phyloP scores from a whole-genome alignment of 1,139 yeast species.

The Blastobotrys proliferans region DNA sequence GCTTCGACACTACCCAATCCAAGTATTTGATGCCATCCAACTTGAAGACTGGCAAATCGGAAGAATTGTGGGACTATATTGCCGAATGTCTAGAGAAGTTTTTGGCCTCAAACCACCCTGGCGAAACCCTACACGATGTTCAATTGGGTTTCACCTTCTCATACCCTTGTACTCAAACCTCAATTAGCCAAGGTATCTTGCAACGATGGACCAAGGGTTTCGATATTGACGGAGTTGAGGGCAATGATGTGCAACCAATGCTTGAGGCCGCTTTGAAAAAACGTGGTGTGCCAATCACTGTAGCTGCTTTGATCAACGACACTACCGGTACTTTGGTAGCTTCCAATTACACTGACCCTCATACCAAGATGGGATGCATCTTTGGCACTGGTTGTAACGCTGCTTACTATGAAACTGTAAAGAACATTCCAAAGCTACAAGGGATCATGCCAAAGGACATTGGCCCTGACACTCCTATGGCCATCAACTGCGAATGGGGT shows the following conservation, averaged over 20 bases:
- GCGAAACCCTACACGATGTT: conserved; percentile 36
- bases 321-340: conserved; percentile 98
- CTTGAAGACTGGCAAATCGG: conserved; percentile 73
- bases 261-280: conserved; percentile 69
- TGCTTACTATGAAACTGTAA: conserved; percentile 81
- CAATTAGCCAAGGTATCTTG: conserved; percentile 78
- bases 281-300: conserved; percentile 68
- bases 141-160: conserved; percentile 96
- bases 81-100: conserved; percentile 68
- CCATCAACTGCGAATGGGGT: conserved; percentile 97
- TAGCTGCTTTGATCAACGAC: conserved; percentile 91
- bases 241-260: conserved; percentile 90
- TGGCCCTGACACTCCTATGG: conserved; percentile 67
- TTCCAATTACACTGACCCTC: conserved; percentile 84
- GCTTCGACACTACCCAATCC: conserved; percentile 78
- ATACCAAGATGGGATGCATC: conserved; percentile 89
- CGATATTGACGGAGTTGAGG: conserved; percentile 91
- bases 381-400: conserved; percentile 98
- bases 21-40: conserved; percentile 67
- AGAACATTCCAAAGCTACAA: conserved; percentile 76
- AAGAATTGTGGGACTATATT: conserved; percentile 78
- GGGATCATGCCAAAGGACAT: conserved; percentile 67
- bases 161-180: conserved; percentile 82
- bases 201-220: conserved; percentile 99
- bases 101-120: conserved; percentile 61